Evolutionary conservation across 805 yeast genomes (phyloP).

Genomic region (Tetrapisispora phaffii): DNA sequence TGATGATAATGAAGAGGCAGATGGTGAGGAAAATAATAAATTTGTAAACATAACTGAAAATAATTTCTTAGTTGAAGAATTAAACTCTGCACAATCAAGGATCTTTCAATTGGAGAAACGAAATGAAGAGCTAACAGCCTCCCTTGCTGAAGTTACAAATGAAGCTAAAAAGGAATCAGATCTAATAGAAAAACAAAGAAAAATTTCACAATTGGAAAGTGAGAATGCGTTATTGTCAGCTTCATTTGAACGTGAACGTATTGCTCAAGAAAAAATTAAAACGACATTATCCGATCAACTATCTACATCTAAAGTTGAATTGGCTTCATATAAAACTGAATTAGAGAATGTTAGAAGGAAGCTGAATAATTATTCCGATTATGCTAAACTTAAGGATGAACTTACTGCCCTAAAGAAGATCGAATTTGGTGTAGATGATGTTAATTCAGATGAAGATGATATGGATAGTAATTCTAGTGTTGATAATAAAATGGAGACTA

Average conservation of each 20-base stretch:
- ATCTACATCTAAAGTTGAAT: slow-evolving; percentile 37
- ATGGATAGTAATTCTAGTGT: slow-evolving; percentile 26
- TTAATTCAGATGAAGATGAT: slow-evolving; percentile 20
- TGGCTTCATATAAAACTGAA: slow-evolving; percentile 41
- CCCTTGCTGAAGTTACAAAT: slow-evolving; percentile 46
- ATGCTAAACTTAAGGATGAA: slow-evolving; percentile 73
- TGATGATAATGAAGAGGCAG: slow-evolving; percentile 19
- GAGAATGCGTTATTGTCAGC: slow-evolving; percentile 46
- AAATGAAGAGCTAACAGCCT: slow-evolving; percentile 63
- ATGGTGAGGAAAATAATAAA: slow-evolving; percentile 13
- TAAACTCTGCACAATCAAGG: slow-evolving; percentile 59
- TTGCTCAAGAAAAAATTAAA: slow-evolving; percentile 9
- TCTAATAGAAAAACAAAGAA: slow-evolving; percentile 32
- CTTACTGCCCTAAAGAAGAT: slow-evolving; percentile 61
- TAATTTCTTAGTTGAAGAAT: slow-evolving; percentile 63
- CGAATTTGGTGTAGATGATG: slow-evolving; percentile 52
- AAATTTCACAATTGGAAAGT: slow-evolving; percentile 40
- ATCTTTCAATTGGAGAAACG: slow-evolving; percentile 64
- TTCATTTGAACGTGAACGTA: slow-evolving; percentile 23
- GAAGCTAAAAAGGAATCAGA: slow-evolving; percentile 35
- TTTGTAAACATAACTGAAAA: slow-evolving; percentile 34
- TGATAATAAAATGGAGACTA: slow-evolving; percentile 39
- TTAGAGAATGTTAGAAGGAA: slow-evolving; percentile 40
- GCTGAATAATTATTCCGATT: slow-evolving; percentile 49
- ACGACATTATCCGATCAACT: slow-evolving; percentile 27